Percentiles rank a stretch among this genome's conserved stretches.
Evolutionary conservation across 148 eudicot genomes (phyloP).

Genomic region (Rhododendron ovatum): DNA sequence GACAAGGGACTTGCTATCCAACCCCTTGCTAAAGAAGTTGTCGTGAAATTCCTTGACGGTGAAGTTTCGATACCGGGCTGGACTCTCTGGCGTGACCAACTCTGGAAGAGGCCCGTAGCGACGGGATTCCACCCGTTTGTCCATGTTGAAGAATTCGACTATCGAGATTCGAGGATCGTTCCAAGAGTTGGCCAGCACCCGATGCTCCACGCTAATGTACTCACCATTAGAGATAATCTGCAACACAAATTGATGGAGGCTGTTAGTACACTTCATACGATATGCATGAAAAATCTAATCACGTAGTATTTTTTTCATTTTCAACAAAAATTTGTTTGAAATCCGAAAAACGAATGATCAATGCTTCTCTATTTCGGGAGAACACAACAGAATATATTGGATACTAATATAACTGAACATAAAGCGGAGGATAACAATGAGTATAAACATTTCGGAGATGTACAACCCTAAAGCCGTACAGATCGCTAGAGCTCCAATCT

Average conservation of each 20-base stretch:
- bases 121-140: neutral
- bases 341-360: too few relatives aligned
- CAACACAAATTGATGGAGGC: neutral
- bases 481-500: too few relatives aligned
- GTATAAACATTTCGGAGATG: too few relatives aligned
- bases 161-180: slow-evolving; percentile 22
- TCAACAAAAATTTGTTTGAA: too few relatives aligned
- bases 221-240: slow-evolving; percentile 24
- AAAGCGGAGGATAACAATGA: too few relatives aligned
- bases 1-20: slow-evolving; percentile 19
- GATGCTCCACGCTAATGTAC: slow-evolving; percentile 22
- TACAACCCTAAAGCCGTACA: too few relatives aligned
- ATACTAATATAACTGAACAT: too few relatives aligned
- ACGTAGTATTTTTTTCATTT: too few relatives aligned
- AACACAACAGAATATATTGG: too few relatives aligned
- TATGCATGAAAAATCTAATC: too few relatives aligned
- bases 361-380: too few relatives aligned
- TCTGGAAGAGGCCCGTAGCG: slow-evolving; percentile 25
- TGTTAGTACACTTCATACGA: neutral
- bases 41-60: slow-evolving; percentile 14
- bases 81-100: slow-evolving; percentile 19
- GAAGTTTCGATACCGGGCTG: slow-evolving; percentile 18
- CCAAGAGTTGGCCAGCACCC: slow-evolving; percentile 19
- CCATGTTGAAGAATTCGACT: slow-evolving; percentile 10
- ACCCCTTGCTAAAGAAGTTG: slow-evolving; percentile 16